Conservation (phyloP, 2,329 filamentous ascomycete species). For the Fusarium albosuccineum region DNA sequence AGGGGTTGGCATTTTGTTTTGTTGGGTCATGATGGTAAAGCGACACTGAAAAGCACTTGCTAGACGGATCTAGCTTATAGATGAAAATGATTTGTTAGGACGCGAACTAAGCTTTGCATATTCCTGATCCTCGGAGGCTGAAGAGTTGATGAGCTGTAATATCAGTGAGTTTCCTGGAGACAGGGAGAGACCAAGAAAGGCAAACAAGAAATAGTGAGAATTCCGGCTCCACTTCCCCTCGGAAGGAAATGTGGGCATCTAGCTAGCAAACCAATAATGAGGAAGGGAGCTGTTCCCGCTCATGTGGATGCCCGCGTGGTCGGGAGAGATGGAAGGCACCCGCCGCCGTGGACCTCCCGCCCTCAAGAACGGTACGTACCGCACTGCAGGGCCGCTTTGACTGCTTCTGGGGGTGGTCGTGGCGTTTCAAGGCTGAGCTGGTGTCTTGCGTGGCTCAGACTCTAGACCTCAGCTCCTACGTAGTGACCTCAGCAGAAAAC, state of each 20-base stretch:
- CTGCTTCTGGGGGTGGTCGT: constrained; percentile 24
- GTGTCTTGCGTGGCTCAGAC: constrained; percentile 39
- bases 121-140: not conserved
- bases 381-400: not conserved
- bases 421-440: constrained; percentile 35
- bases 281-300: not conserved
- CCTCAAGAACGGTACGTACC: not conserved
- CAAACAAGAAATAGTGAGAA: not conserved
- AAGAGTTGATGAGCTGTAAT: not conserved
- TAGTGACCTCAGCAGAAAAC: constrained; percentile 31
- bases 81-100: constrained; percentile 9
- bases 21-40: constrained; percentile 24
- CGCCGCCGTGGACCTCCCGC: not conserved
- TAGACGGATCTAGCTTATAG: constrained; percentile 21
- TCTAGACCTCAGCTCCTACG: constrained; percentile 28
- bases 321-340: constrained; percentile 5
- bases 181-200: not conserved
- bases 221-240: not conserved
- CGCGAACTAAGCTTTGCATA: not conserved
- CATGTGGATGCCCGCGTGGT: constrained; percentile 10
- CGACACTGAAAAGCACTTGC: constrained; percentile 21
- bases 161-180: not conserved
- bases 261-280: constrained; percentile 8
- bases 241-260: not conserved
- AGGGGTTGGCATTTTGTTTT: constrained; percentile 18